Conservation (phyloP, 495 filamentous ascomycete species). For the Letharia columbiana region DNA sequence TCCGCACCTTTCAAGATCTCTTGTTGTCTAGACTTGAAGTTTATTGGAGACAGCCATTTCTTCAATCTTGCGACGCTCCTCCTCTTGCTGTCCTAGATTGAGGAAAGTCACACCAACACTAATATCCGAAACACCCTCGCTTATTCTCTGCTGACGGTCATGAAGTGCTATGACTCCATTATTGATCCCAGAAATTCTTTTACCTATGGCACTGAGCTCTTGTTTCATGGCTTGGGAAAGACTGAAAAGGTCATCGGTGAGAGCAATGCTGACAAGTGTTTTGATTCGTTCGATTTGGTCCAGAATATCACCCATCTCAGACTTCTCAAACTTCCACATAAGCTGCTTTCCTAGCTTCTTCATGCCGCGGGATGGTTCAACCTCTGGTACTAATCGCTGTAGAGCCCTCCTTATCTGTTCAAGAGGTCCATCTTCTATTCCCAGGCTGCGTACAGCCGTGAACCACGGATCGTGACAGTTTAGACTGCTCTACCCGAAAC, state of each 20-base stretch:
- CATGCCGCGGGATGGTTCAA: not conserved
- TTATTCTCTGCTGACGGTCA: not conserved
- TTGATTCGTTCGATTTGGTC: constrained; percentile 5
- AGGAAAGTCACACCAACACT: not conserved
- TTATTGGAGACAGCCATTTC: constrained; percentile 21
- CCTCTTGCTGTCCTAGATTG: constrained; percentile 2
- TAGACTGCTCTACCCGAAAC: not conserved
- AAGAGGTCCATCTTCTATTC: constrained; percentile 8
- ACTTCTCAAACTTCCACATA: constrained; percentile 1
- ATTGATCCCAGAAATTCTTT: not conserved
- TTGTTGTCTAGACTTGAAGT: constrained; percentile 21
- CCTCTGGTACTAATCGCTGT: not conserved
- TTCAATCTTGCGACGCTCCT: not conserved
- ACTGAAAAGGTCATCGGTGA: constrained; percentile 2
- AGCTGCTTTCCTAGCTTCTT: not conserved
- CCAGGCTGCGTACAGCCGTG: not conserved
- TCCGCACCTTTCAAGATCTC: constrained; percentile 27
- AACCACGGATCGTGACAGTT: not conserved
- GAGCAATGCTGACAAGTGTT: not conserved
- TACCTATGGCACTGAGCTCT: not conserved
- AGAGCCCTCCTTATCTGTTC: not conserved
- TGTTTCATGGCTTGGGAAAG: not conserved
- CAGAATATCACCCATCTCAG: not conserved
- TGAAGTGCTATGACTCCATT: not conserved
- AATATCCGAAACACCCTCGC: not conserved